Conservation (phyloP, 495 filamentous ascomycete species). For the Viridothelium virens region DNA sequence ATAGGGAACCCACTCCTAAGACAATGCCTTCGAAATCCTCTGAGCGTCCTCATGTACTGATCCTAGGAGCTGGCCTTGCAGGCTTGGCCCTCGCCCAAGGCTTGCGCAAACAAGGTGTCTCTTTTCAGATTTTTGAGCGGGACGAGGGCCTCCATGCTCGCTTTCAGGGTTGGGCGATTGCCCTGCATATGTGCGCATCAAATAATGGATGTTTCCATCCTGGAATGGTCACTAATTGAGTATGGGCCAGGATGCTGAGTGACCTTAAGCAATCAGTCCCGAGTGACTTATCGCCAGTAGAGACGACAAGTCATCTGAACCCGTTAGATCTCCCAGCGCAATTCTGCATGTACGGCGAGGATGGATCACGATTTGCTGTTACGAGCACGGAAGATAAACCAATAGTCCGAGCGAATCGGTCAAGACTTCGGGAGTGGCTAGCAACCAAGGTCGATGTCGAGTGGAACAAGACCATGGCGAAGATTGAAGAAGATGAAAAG, state of each 20-base stretch:
- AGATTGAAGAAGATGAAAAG: neutral
- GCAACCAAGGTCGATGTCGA: neutral
- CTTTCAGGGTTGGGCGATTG: slow-evolving; percentile 10
- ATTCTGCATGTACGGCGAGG: neutral
- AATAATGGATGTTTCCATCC: neutral
- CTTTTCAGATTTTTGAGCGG: slow-evolving; percentile 35
- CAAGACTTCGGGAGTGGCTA: neutral
- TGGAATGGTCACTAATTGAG: neutral
- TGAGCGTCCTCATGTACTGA: slow-evolving; percentile 11
- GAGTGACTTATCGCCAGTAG: neutral
- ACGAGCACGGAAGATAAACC: neutral
- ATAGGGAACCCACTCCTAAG: neutral
- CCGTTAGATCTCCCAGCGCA: neutral
- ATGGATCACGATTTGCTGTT: neutral
- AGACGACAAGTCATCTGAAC: neutral
- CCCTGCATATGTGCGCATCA: neutral
- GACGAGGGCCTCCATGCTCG: neutral
- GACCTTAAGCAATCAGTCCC: slow-evolving; percentile 1
- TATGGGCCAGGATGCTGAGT: neutral
- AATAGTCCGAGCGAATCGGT: neutral
- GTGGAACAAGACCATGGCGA: neutral
- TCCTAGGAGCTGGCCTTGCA: slow-evolving; percentile 31
- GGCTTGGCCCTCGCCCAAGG: slow-evolving; percentile 14
- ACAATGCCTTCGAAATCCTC: neutral
- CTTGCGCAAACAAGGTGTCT: slow-evolving; percentile 38